A percentile compares a stretch with the other conserved stretches of the same genome.
These are phyloP conservation scores for Plasmodium cynomolgi DNA, from an alignment of 169 alveolate genomes.

Conservation along the genomic window DNA sequence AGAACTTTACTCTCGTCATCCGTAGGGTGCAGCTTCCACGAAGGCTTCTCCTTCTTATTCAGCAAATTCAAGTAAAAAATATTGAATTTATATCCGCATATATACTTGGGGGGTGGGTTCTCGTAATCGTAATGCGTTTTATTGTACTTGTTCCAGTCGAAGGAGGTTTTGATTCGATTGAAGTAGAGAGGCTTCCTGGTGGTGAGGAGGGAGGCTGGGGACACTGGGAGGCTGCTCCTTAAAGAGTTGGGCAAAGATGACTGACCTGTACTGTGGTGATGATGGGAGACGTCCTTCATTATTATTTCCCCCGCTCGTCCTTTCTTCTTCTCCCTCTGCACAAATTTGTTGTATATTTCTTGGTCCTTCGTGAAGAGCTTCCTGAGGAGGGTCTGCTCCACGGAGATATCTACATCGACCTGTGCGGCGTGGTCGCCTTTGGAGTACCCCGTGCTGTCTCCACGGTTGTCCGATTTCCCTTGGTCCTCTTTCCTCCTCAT, in stretches of 20 bases:
- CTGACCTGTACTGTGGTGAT: neutral
- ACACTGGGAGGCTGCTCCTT: neutral
- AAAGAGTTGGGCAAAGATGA: neutral
- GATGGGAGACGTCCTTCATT: conserved; percentile 78
- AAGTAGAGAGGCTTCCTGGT: conserved; percentile 93
- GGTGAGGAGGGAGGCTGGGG: neutral
- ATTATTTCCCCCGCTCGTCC: conserved; percentile 88
- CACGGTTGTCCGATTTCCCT: neutral
- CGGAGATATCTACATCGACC: neutral
- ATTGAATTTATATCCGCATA: conserved; percentile 97
- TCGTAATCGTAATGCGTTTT: conserved; percentile 96
- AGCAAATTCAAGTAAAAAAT: conserved; percentile 95
- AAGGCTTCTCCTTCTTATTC: conserved; percentile 94
- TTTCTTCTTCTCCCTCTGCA: conserved; percentile 83
- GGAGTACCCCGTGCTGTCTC: neutral
- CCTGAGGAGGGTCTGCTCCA: neutral
- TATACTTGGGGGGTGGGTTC: conserved; percentile 97
- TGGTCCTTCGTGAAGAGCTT: conserved; percentile 26
- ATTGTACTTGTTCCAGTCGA: conserved; percentile 98
- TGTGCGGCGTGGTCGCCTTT: neutral
- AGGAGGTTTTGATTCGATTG: conserved; percentile 95
- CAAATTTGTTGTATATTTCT: conserved; percentile 68
- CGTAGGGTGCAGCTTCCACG: conserved; percentile 92
- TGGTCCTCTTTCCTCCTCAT: neutral
- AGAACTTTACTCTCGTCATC: conserved; percentile 89